phyloP scores from a whole-genome alignment of 2,329 filamentous ascomycete genomes.

The Epichloe uncinata region DNA sequence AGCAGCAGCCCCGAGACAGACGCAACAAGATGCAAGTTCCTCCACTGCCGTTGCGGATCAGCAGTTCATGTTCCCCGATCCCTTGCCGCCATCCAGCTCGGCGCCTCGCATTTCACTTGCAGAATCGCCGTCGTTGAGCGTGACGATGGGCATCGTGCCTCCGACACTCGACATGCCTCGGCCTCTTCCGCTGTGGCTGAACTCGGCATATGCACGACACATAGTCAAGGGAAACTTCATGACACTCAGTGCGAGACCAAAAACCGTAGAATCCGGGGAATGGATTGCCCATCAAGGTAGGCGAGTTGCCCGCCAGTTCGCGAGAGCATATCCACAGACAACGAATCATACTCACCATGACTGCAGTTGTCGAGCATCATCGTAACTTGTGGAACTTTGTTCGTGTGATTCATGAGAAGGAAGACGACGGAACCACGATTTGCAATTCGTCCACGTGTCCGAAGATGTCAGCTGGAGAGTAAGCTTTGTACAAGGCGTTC shows the following conservation, averaged over 20 bases:
- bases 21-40: not conserved
- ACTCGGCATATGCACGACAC: conserved; percentile 61
- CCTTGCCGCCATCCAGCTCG: not conserved
- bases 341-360: not conserved
- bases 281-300: conserved; percentile 93
- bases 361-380: conserved; percentile 78
- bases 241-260: conserved; percentile 87
- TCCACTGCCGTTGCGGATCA: not conserved
- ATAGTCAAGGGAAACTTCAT: conserved; percentile 97
- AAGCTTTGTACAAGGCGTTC: not conserved
- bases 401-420: conserved; percentile 73
- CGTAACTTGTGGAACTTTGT: conserved; percentile 82
- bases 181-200: conserved; percentile 62
- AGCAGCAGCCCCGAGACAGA: not conserved
- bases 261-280: conserved; percentile 86
- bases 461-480: conserved; percentile 89
- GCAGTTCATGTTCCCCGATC: not conserved
- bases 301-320: conserved; percentile 7
- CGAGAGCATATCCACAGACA: not conserved
- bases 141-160: not conserved
- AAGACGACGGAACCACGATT: conserved; percentile 61
- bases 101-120: not conserved
- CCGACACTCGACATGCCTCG: conserved; percentile 28
- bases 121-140: not conserved
- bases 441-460: conserved; percentile 79